A percentile compares a stretch with the other conserved stretches of the same genome.
Conservation (phyloP, 192 early-diverging fungal genomes). For the Helicostylum pulchrum region DNA sequence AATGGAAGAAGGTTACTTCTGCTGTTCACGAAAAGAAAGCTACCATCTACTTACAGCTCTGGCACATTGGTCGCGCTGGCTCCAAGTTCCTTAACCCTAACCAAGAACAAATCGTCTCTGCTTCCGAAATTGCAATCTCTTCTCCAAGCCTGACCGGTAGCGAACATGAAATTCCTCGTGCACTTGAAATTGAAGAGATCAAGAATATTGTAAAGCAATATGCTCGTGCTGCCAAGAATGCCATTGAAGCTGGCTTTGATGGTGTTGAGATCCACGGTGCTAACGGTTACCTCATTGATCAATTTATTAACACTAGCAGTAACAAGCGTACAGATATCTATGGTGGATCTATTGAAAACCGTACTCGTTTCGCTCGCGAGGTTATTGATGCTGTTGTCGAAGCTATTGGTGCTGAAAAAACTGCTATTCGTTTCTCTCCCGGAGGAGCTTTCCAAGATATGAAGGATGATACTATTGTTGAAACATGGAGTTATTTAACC, state of each 20-base stretch:
- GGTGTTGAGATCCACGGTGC: slow-evolving; percentile 87
- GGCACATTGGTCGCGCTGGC: slow-evolving; percentile 31
- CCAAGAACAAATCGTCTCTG: slow-evolving; percentile 15
- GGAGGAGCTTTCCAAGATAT: slow-evolving; percentile 30
- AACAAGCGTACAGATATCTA: slow-evolving; percentile 69
- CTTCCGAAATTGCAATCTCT: slow-evolving; percentile 20
- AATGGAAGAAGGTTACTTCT: slow-evolving; percentile 53
- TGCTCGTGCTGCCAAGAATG: slow-evolving; percentile 57
- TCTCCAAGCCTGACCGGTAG: not conserved
- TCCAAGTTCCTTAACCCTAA: slow-evolving; percentile 7
- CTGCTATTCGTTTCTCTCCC: slow-evolving; percentile 33
- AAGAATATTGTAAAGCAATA: not conserved
- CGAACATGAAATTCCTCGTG: slow-evolving; percentile 16
- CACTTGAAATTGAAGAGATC: slow-evolving; percentile 17
- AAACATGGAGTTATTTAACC: slow-evolving; percentile 26
- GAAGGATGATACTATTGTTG: slow-evolving; percentile 21
- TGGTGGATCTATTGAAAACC: slow-evolving; percentile 27
- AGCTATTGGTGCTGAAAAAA: slow-evolving; percentile 28
- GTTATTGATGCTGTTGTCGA: slow-evolving; percentile 23
- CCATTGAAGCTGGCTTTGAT: slow-evolving; percentile 80
- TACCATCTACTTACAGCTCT: slow-evolving; percentile 55
- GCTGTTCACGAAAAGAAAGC: slow-evolving; percentile 55
- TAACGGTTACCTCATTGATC: slow-evolving; percentile 84
- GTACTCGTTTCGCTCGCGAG: slow-evolving; percentile 27
- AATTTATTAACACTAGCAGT: slow-evolving; percentile 71